Evolutionary conservation across 2,329 filamentous ascomycete species (phyloP).

Genomic region (Penicillium sp.): DNA sequence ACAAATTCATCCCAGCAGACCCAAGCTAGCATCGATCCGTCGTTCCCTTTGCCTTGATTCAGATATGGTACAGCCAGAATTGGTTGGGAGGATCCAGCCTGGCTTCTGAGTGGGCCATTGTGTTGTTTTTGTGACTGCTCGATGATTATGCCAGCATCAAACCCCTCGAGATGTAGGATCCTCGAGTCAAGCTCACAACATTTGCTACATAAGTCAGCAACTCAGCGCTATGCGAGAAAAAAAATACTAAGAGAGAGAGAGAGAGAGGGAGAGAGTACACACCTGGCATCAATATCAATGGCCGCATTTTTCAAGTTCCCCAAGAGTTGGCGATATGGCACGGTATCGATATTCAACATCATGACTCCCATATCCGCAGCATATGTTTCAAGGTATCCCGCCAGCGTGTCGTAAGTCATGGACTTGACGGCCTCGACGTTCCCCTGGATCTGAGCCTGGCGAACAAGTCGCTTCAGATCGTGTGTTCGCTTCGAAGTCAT

Average conservation of each 20-base stretch:
- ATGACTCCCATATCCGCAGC: constrained; percentile 11
- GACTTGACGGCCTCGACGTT: constrained; percentile 22
- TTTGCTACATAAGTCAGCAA: not conserved
- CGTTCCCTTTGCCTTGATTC: not conserved
- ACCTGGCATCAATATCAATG: not conserved
- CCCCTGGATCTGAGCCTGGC: constrained; percentile 22
- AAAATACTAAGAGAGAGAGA: not conserved
- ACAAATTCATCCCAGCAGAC: constrained; percentile 29
- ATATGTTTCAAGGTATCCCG: constrained; percentile 12
- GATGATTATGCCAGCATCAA: constrained; percentile 11
- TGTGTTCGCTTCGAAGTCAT: constrained; percentile 25
- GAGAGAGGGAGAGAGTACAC: too few species aligned
- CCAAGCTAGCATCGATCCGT: constrained; percentile 26
- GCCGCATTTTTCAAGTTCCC: constrained; percentile 8
- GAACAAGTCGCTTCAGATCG: constrained; percentile 23
- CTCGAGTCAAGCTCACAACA: constrained; percentile 12
- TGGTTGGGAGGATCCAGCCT: not conserved
- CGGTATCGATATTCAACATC: constrained; percentile 10
- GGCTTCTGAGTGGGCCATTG: constrained; percentile 8
- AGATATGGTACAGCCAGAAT: constrained; percentile 10
- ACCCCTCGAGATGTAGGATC: constrained; percentile 9
- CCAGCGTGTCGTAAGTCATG: constrained; percentile 20
- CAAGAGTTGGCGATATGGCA: constrained; percentile 1
- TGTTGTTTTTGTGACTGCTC: constrained; percentile 8
- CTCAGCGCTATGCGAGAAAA: not conserved